phyloP scores from a whole-genome alignment of 192 early-diverging fungal species.

The Coemansia sp. region DNA sequence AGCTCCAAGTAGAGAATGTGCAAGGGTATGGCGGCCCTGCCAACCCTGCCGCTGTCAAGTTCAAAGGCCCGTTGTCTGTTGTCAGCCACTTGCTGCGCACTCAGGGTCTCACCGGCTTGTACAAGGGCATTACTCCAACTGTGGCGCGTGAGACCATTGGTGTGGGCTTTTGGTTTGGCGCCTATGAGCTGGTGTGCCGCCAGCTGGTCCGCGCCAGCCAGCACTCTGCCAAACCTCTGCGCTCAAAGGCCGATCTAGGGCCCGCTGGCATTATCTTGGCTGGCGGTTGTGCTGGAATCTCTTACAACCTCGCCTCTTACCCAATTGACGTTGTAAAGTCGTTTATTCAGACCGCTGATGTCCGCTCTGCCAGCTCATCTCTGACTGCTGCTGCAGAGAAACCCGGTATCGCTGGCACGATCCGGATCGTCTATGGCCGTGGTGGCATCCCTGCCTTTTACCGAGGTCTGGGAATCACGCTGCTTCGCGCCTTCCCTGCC shows the following conservation, averaged over 20 bases:
- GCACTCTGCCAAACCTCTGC: slow-evolving; percentile 19
- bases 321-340: slow-evolving; percentile 95
- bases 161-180: slow-evolving; percentile 96
- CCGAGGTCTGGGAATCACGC: slow-evolving; percentile 91
- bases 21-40: slow-evolving; percentile 26
- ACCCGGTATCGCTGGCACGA: slow-evolving; percentile 63
- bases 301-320: slow-evolving; percentile 83
- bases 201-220: slow-evolving; percentile 38
- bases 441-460: slow-evolving; percentile 88
- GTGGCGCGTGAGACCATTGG: slow-evolving; percentile 87
- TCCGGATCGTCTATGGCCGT: slow-evolving; percentile 67
- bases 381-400: not conserved
- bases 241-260: slow-evolving; percentile 72
- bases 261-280: slow-evolving; percentile 77
- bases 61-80: slow-evolving; percentile 62
- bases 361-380: slow-evolving; percentile 17
- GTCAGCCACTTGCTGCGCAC: slow-evolving; percentile 56
- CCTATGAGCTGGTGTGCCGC: slow-evolving; percentile 79
- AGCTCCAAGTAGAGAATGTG: slow-evolving; percentile 86
- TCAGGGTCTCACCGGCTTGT: slow-evolving; percentile 58
- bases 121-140: slow-evolving; percentile 60
- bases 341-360: slow-evolving; percentile 86
- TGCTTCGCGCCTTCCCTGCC: slow-evolving; percentile 86
- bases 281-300: slow-evolving; percentile 90
- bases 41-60: slow-evolving; percentile 18